These are phyloP conservation scores for Phymatotrichopsis omnivora DNA, from an alignment of 2,329 filamentous ascomycete species.

Conservation along the genomic window DNA sequence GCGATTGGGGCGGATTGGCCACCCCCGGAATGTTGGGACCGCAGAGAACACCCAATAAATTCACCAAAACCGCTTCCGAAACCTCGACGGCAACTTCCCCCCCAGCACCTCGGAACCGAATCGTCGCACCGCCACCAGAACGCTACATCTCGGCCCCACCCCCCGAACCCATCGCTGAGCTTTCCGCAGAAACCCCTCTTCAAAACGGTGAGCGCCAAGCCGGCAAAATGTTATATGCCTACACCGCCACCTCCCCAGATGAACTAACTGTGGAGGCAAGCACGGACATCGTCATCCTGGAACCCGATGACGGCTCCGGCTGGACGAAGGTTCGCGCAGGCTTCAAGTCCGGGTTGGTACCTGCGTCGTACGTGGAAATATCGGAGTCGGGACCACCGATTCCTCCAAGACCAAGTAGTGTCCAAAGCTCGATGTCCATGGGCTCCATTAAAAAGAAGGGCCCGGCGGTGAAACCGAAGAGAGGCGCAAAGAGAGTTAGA, in stretches of 20 bases:
- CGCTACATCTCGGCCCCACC: slow-evolving; percentile 65
- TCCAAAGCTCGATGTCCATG: slow-evolving; percentile 27
- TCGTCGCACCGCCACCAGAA: slow-evolving; percentile 78
- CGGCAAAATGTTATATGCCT: slow-evolving; percentile 85
- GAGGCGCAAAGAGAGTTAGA: slow-evolving; percentile 85
- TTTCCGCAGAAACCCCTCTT: slow-evolving; percentile 37
- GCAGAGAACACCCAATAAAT: slow-evolving; percentile 11
- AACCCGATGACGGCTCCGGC: slow-evolving; percentile 82
- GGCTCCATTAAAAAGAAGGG: slow-evolving; percentile 66
- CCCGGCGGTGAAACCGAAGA: slow-evolving; percentile 77
- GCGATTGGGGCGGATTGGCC: slow-evolving; percentile 25
- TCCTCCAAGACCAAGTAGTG: slow-evolving; percentile 29
- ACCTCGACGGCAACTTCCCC: slow-evolving; percentile 10
- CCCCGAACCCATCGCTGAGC: slow-evolving; percentile 28
- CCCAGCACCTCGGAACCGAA: slow-evolving; percentile 38
- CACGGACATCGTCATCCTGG: slow-evolving; percentile 64
- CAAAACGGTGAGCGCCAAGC: slow-evolving; percentile 44
- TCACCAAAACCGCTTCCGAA: slow-evolving; percentile 15
- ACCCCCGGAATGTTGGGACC: slow-evolving; percentile 26
- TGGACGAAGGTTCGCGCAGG: slow-evolving; percentile 79
- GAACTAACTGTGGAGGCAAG: slow-evolving; percentile 75
- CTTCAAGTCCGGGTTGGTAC: slow-evolving; percentile 72
- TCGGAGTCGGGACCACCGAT: slow-evolving; percentile 41
- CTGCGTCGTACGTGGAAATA: slow-evolving; percentile 72
- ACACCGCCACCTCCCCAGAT: slow-evolving; percentile 68